Evolutionary conservation across 2,329 filamentous ascomycete species (phyloP).

Genomic region (Epichloe scottii): DNA sequence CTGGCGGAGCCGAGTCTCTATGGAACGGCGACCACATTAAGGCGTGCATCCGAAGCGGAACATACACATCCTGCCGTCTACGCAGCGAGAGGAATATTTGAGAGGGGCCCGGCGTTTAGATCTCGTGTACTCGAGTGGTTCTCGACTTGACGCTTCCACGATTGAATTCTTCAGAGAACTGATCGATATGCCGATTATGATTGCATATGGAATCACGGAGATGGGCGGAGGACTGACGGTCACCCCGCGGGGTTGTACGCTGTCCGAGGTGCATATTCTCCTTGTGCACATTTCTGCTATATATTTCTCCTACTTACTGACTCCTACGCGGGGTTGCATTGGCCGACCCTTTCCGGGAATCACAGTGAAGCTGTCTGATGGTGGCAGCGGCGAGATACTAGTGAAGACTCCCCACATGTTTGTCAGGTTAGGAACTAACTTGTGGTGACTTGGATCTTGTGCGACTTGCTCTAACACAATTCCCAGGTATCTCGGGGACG

Average conservation of each 20-base stretch:
- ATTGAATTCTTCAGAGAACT: neutral
- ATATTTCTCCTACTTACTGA: neutral
- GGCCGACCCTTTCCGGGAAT: neutral
- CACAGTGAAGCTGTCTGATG: neutral
- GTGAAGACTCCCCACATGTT: neutral
- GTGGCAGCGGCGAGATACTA: neutral
- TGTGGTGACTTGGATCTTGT: too few species aligned
- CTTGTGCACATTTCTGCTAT: too few species aligned
- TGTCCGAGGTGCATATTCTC: neutral
- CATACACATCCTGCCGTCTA: neutral
- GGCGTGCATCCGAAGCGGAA: neutral
- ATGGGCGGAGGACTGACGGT: neutral
- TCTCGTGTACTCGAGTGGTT: neutral
- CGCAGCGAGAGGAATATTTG: neutral
- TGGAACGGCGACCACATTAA: neutral
- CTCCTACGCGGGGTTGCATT: neutral
- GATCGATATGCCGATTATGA: neutral
- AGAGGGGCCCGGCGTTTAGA: neutral
- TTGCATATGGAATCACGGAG: neutral
- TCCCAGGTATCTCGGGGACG: neutral
- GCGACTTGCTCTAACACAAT: neutral
- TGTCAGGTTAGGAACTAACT: neutral
- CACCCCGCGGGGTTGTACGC: neutral
- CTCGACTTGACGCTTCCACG: neutral
- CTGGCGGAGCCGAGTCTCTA: neutral